These are phyloP conservation scores for Keqinozyma sinolaborantium DNA, from an alignment of 1,139 yeast species.

Conservation along the genomic window DNA sequence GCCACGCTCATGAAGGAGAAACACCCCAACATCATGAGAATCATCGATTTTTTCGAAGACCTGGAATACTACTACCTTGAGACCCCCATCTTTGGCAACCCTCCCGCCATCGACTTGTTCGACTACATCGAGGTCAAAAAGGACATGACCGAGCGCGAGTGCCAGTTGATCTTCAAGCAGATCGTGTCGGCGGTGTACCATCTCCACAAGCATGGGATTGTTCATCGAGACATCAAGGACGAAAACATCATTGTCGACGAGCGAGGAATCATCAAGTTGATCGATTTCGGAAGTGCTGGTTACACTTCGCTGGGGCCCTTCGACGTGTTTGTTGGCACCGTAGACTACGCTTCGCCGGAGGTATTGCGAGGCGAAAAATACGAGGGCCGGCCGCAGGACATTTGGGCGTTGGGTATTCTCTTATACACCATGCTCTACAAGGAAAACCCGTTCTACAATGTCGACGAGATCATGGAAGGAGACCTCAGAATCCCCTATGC, in stretches of 20 bases:
- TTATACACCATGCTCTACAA: conserved; percentile 87
- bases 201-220: conserved; percentile 80
- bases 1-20: conserved; percentile 70
- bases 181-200: conserved; percentile 75
- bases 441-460: conserved; percentile 93
- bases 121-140: conserved; percentile 85
- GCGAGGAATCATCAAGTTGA: conserved; percentile 71
- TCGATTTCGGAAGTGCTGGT: conserved; percentile 96
- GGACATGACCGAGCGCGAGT: conserved; percentile 73
- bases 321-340: conserved; percentile 95
- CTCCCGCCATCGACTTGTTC: conserved; percentile 88
- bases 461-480: conserved; percentile 92
- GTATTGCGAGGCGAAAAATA: conserved; percentile 85
- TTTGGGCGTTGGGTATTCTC: conserved; percentile 93
- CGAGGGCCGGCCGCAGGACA: conserved; percentile 90
- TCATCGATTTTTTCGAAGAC: conserved; percentile 91
- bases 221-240: conserved; percentile 93
- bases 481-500: conserved; percentile 66
- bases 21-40: conserved; percentile 81
- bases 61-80: conserved; percentile 84
- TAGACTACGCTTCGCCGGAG: conserved; percentile 97
- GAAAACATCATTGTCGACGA: conserved; percentile 89
- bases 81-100: conserved; percentile 83
- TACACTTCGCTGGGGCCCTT: conserved; percentile 89
- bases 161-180: conserved; percentile 75